Base-by-base conservation (phyloP, 108 stramenopile genomes). In the Conticribra guillardii region DNA sequence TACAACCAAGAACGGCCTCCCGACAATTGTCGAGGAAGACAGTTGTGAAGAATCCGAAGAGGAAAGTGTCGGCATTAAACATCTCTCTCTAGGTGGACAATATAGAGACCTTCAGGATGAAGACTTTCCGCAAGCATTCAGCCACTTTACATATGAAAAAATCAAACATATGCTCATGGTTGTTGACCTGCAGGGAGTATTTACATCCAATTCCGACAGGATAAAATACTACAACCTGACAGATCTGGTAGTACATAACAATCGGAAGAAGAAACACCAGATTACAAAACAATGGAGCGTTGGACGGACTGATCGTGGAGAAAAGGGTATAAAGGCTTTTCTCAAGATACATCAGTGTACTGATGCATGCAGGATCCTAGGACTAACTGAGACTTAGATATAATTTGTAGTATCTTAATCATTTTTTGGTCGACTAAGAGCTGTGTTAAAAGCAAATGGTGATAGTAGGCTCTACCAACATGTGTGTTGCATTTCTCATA, bases 171-270 rank as follows among this genome's bases (percentile, higher is more conserved):
- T 58, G 2, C 61, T 67, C 33, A 84, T 84, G 60, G 76, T 84
- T 18, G 84, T 84, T 21, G 84, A 84, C 47, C 59, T 84, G 4
- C 84, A 84, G 58, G 84, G 84, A 23, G 75, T 73, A 4, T 60
- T 84, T 31, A 41, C 71, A 11, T 23, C 31, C 22, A 76, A 61
- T 27, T 21, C 19, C 1, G 71, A 68, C 22, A 75, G 83, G 26
- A 67, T 59, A 14, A 55, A 50, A 27, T 44, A 53, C 4, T 84
- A 44, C 34, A 44, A 70, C 23, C 54, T 84, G n/a, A 84, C 83
- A 22, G 79, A 84, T 44, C 83, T 79, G 4, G 83, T 73, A 16
- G 68, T 84, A 15, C 83, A 84, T 37, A 55, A 60, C 23, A 56
- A 28, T 16, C 19, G 30, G 45, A 69, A 31, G 4, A 57, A 34